Conservation (phyloP, 2,329 filamentous ascomycete genomes). For the Tolypocladium tundrense region DNA sequence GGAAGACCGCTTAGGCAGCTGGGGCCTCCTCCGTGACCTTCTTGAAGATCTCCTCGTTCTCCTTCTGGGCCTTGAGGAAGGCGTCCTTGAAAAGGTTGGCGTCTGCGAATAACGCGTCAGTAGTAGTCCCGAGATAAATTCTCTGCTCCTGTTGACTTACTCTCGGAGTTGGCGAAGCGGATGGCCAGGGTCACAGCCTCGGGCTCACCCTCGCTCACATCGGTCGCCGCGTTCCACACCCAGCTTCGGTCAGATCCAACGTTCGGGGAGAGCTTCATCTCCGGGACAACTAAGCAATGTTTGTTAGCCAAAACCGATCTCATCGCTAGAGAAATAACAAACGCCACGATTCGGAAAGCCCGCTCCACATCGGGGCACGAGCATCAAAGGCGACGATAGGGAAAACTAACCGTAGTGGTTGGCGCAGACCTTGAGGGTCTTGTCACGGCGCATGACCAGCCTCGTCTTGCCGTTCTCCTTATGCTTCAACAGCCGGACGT, state of each 20-base stretch:
- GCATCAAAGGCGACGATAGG: not conserved
- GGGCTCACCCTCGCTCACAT: slow-evolving; percentile 95
- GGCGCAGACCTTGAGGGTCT: slow-evolving; percentile 99
- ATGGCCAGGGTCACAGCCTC: slow-evolving; percentile 95
- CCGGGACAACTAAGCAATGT: slow-evolving; percentile 63
- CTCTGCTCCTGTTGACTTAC: slow-evolving; percentile 42
- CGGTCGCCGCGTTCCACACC: slow-evolving; percentile 97
- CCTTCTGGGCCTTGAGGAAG: slow-evolving; percentile 92
- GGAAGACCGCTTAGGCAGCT: slow-evolving; percentile 10
- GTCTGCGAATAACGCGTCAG: slow-evolving; percentile 42
- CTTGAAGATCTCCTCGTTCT: slow-evolving; percentile 81
- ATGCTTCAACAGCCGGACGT: slow-evolving; percentile 95
- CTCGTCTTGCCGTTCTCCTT: slow-evolving; percentile 97
- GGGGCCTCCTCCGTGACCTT: slow-evolving; percentile 25
- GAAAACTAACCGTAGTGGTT: slow-evolving; percentile 87
- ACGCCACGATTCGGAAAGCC: not conserved
- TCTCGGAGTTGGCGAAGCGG: slow-evolving; percentile 94
- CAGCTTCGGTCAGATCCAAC: slow-evolving; percentile 96
- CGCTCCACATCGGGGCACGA: not conserved
- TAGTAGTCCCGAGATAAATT: not conserved
- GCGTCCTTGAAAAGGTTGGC: slow-evolving; percentile 97
- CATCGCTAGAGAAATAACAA: not conserved
- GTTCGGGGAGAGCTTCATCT: slow-evolving; percentile 98
- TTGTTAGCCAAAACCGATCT: not conserved
- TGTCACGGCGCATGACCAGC: slow-evolving; percentile 97